Evolutionary conservation across 2,329 filamentous ascomycete species (phyloP).

Genomic region (Apiospora kogelbergensis): DNA sequence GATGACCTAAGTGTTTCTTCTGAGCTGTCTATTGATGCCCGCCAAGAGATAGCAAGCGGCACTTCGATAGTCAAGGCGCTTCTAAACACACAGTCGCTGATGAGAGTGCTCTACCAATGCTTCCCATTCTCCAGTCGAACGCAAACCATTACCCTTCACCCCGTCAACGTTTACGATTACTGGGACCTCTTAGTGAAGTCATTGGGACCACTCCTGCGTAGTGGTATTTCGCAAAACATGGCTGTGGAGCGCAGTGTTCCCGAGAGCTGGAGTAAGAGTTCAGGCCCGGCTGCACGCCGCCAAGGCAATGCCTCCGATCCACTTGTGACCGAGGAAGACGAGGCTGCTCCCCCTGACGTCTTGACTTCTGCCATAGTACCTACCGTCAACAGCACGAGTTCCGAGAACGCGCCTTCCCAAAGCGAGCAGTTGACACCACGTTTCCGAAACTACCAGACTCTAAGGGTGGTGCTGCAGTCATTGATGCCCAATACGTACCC

Average conservation of each 20-base stretch:
- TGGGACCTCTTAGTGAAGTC: constrained; percentile 73
- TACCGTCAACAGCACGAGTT: constrained; percentile 18
- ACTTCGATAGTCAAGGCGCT: constrained; percentile 78
- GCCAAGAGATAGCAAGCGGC: constrained; percentile 57
- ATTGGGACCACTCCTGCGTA: constrained; percentile 75
- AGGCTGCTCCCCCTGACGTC: constrained; percentile 26
- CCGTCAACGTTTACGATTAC: constrained; percentile 82
- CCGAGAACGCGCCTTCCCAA: constrained; percentile 20
- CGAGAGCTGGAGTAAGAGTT: constrained; percentile 55
- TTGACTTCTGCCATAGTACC: constrained; percentile 27
- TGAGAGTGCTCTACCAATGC: constrained; percentile 71
- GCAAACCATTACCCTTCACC: constrained; percentile 64
- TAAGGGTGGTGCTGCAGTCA: constrained; percentile 75
- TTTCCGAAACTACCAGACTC: constrained; percentile 74
- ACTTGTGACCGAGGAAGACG: constrained; percentile 24
- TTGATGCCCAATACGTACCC: constrained; percentile 79
- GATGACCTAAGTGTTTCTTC: constrained; percentile 35
- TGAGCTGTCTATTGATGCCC: constrained; percentile 30
- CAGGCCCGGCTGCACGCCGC: constrained; percentile 16
- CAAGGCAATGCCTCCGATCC: constrained; percentile 12
- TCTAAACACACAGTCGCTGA: constrained; percentile 72
- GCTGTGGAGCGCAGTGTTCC: constrained; percentile 73
- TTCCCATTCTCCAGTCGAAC: constrained; percentile 71
- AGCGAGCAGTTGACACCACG: constrained; percentile 34
- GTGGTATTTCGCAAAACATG: constrained; percentile 83